Evolutionary conservation across 345 rosid species (phyloP), one percentile per base, ranked within the genome.

Genomic region (Arabis alpina): DNA sequence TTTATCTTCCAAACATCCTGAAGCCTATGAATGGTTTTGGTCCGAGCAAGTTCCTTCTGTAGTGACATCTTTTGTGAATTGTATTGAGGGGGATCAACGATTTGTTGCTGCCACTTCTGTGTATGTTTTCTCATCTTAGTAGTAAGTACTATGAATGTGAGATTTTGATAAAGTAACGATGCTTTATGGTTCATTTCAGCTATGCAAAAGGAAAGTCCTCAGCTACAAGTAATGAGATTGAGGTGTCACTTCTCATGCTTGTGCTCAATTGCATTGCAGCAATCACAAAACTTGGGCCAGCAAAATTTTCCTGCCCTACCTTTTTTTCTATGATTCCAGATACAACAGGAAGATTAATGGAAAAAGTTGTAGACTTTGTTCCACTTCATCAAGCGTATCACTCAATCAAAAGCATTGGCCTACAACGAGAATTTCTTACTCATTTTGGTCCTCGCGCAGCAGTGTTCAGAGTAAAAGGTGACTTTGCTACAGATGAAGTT

Each of bases 401-500:
- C 61, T 81, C 83, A 71, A 68, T 91, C 75, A 88, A 85, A 86
- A 86, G 80, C 69, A 82, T 91, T 61, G 97, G 99, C 70, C 86
- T 89, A 60, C 80, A 37, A 44, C 84, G 93, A 83, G 97, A 94
- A 75, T 94, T 94, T 83, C 96, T 94, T 77, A 81, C 76, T 73
- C 97, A 94, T 81, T 91, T 94, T 86, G 99, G 97, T 65, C 90
- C 93, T 73, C 91, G 92, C 56, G 90, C 93, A 28, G 88, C 96
- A 30, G 66, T 82, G n/a, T 83, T 90, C 81, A 82, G 90, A 77
- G 82, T 79, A 70, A 84, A 80, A 66, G 80, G 78, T 84, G 96
- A 87, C 76, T 23, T 62, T 73, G 81, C 80, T 78, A 80, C 89
- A 16, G 97, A 86, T 80, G 97, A 89, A 80, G 89, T 88, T 56